Evolutionary conservation across 2,329 filamentous ascomycete genomes (phyloP).

Genomic region (Epicoccum sorghinum): DNA sequence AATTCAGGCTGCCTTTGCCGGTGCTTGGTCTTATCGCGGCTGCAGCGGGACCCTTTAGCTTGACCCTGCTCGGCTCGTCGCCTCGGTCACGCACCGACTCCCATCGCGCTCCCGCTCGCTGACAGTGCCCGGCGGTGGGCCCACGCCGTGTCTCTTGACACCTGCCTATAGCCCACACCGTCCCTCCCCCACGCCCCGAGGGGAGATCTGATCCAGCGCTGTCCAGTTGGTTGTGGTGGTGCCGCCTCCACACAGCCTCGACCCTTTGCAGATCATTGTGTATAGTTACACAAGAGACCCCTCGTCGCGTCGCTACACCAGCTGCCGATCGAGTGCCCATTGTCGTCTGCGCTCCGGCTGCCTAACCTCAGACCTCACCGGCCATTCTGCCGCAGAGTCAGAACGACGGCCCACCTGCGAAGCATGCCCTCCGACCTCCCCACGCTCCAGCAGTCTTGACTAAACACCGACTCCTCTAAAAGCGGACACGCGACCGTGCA

Average conservation of each 20-base stretch:
- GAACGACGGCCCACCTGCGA: neutral
- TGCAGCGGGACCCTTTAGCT: constrained; percentile 1
- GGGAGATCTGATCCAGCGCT: constrained; percentile 4
- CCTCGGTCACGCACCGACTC: constrained; percentile 4
- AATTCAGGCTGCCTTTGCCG: neutral
- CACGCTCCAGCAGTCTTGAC: constrained; percentile 13
- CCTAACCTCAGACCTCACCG: neutral
- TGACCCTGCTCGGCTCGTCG: constrained; percentile 5
- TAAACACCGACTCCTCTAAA: constrained; percentile 7
- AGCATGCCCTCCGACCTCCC: constrained; percentile 11
- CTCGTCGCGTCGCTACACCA: constrained; percentile 2
- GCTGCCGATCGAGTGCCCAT: neutral
- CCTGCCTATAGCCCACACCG: neutral
- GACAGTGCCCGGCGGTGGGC: constrained; percentile 3
- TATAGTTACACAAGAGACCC: constrained; percentile 12
- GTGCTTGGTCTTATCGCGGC: constrained; percentile 5
- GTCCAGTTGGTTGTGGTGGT: constrained; percentile 5
- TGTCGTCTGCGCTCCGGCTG: neutral
- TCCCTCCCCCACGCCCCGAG: constrained; percentile 8
- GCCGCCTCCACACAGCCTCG: constrained; percentile 6
- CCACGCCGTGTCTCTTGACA: constrained; percentile 4
- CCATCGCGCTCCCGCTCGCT: constrained; percentile 10
- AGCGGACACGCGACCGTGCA: constrained; percentile 12
- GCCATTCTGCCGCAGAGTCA: neutral
- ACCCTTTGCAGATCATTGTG: constrained; percentile 9